These are phyloP conservation scores for Knoxdaviesia proteae DNA, from an alignment of 2,329 filamentous ascomycete species.

Conservation along the genomic window DNA sequence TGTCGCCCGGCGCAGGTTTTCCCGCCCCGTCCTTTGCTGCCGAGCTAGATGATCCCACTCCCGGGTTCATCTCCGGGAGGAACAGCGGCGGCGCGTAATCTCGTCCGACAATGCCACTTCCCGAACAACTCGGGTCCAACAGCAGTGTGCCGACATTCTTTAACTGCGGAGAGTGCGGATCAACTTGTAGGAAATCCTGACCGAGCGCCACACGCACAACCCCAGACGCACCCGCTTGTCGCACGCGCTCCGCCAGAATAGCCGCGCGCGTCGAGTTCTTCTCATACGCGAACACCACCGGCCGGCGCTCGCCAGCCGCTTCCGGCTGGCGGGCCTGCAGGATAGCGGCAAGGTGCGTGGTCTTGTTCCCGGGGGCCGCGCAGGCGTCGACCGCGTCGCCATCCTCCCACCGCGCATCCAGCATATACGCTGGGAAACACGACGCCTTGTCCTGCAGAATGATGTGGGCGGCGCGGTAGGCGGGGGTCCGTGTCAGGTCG, in stretches of 20 bases:
- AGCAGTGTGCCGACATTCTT: slow-evolving; percentile 58
- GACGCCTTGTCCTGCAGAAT: slow-evolving; percentile 95
- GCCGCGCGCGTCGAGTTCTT: slow-evolving; percentile 50
- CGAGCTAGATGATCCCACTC: neutral
- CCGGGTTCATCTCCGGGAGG: slow-evolving; percentile 22
- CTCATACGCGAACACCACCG: slow-evolving; percentile 57
- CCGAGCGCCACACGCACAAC: slow-evolving; percentile 49
- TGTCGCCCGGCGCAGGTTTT: neutral
- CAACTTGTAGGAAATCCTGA: slow-evolving; percentile 63
- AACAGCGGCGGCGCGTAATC: slow-evolving; percentile 55
- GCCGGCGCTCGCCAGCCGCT: slow-evolving; percentile 13
- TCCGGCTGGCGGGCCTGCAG: slow-evolving; percentile 24
- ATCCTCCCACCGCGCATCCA: slow-evolving; percentile 44
- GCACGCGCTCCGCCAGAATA: slow-evolving; percentile 70
- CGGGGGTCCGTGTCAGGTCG: slow-evolving; percentile 51
- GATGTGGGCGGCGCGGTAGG: slow-evolving; percentile 57
- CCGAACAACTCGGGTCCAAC: slow-evolving; percentile 86
- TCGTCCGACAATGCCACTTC: slow-evolving; percentile 79
- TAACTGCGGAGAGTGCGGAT: slow-evolving; percentile 42
- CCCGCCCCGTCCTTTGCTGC: neutral
- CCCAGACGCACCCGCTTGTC: slow-evolving; percentile 46
- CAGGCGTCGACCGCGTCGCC: slow-evolving; percentile 82
- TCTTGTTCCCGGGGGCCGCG: slow-evolving; percentile 92
- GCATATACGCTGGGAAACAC: slow-evolving; percentile 81
- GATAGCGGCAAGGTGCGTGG: slow-evolving; percentile 74